A percentile compares a stretch with the other conserved stretches of the same genome.
Conservation (phyloP, 805 yeast species). For the Cyberlindnera sargentensis region DNA sequence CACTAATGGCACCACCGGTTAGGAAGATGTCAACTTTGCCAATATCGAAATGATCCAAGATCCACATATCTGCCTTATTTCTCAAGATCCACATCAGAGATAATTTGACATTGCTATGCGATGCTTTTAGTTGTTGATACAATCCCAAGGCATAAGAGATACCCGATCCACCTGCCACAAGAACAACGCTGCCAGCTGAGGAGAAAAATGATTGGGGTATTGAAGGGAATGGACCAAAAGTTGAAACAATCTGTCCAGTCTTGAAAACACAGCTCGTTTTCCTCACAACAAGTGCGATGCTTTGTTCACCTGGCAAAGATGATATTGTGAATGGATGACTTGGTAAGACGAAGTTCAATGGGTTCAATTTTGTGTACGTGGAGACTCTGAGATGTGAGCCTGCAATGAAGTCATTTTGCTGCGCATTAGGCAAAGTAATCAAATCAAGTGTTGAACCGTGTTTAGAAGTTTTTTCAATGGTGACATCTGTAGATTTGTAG, state of each 20-base stretch:
- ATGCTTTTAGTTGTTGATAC: slow-evolving; percentile 31
- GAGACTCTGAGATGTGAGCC: slow-evolving; percentile 56
- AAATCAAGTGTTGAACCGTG: slow-evolving; percentile 18
- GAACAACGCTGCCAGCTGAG: slow-evolving; percentile 41
- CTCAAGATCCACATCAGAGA: slow-evolving; percentile 50
- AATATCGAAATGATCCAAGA: slow-evolving; percentile 33
- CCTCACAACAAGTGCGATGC: slow-evolving; percentile 39
- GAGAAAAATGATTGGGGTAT: slow-evolving; percentile 37
- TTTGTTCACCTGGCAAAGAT: slow-evolving; percentile 32
- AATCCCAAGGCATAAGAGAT: slow-evolving; percentile 56
- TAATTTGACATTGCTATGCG: slow-evolving; percentile 24
- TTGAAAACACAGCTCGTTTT: slow-evolving; percentile 30
- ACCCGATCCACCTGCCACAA: slow-evolving; percentile 72
- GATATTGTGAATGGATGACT: slow-evolving; percentile 66
- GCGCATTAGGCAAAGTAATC: slow-evolving; percentile 20
- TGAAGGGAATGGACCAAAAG: slow-evolving; percentile 39
- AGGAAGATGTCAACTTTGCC: slow-evolving; percentile 32
- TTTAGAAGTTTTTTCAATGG: slow-evolving; percentile 13
- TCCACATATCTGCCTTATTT: slow-evolving; percentile 38
- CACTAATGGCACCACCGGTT: slow-evolving; percentile 22
- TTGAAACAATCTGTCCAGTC: slow-evolving; percentile 28
- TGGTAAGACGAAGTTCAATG: slow-evolving; percentile 43
- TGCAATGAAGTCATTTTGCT: slow-evolving; percentile 28
- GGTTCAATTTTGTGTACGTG: slow-evolving; percentile 25
- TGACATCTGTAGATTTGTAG: slow-evolving; percentile 12